These are phyloP conservation scores for Handroanthus guayacan DNA, from an alignment of 257 asterid genomes.

Conservation along the genomic window DNA sequence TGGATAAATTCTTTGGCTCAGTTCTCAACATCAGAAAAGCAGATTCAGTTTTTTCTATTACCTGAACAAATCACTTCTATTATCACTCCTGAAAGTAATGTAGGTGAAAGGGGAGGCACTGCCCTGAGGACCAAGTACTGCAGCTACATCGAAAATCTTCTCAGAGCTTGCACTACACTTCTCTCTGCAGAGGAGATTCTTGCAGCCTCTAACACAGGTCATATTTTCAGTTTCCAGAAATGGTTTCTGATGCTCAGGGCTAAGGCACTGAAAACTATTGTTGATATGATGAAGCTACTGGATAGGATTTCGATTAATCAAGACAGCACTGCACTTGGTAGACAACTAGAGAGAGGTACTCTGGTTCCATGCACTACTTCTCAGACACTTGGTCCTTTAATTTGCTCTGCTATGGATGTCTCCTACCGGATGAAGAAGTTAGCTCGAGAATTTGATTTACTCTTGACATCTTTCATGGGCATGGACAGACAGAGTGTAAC, in stretches of 20 bases:
- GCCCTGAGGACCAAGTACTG: slow-evolving; percentile 33
- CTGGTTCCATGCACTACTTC: slow-evolving; percentile 32
- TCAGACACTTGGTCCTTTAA: slow-evolving; percentile 39
- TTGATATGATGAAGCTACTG: slow-evolving; percentile 52
- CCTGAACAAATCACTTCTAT: slow-evolving; percentile 25
- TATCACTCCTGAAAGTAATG: slow-evolving; percentile 31
- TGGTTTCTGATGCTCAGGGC: slow-evolving; percentile 76
- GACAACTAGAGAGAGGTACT: slow-evolving; percentile 36
- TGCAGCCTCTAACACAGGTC: slow-evolving; percentile 49
- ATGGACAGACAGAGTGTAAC: slow-evolving; percentile 63
- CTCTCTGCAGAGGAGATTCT: slow-evolving; percentile 55
- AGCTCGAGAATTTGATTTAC: slow-evolving; percentile 72
- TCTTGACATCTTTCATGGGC: slow-evolving; percentile 58
- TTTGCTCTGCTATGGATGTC: slow-evolving; percentile 45
- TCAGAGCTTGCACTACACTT: slow-evolving; percentile 49
- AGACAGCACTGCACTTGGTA: slow-evolving; percentile 38
- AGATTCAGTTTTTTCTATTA: slow-evolving; percentile 53
- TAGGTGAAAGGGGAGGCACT: slow-evolving; percentile 32
- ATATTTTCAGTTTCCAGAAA: slow-evolving; percentile 61
- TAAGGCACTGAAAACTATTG: slow-evolving; percentile 54
- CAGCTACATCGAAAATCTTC: slow-evolving; percentile 49
- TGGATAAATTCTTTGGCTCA: slow-evolving; percentile 77
- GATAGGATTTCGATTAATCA: slow-evolving; percentile 39
- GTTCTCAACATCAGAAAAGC: slow-evolving; percentile 67
- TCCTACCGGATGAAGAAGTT: slow-evolving; percentile 60